Percentiles rank a stretch among this genome's conserved stretches.
Evolutionary conservation across 768 basidiomycete genomes (phyloP).

Genomic region (Daedalea quercina): DNA sequence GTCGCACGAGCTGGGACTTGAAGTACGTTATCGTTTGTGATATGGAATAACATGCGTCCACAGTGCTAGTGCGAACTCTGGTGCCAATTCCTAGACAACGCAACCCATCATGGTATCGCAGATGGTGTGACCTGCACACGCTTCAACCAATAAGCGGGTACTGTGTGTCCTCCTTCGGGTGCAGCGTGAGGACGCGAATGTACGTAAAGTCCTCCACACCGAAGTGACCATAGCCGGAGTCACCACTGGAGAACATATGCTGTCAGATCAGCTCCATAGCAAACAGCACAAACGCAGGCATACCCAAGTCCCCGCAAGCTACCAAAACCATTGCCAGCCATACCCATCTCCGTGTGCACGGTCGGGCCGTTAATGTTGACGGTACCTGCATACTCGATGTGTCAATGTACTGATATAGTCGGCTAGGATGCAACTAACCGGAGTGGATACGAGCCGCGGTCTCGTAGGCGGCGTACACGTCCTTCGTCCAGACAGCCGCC

Average conservation of each 20-base stretch:
- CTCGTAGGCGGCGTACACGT: conserved; percentile 36
- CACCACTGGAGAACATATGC: background rate
- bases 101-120: too few relatives aligned
- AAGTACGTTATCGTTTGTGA: too few relatives aligned
- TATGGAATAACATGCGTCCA: too few relatives aligned
- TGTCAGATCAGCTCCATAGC: too few relatives aligned
- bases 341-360: conserved; percentile 34
- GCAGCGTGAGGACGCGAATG: background rate
- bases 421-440: conserved; percentile 23
- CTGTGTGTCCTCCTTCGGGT: background rate
- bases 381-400: conserved; percentile 30
- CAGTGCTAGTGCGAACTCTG: too few relatives aligned
- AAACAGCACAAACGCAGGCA: too few relatives aligned
- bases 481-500: conserved; percentile 45
- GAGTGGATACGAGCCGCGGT: conserved; percentile 43
- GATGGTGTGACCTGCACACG: too few relatives aligned
- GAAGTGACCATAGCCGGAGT: background rate
- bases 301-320: conserved; percentile 44
- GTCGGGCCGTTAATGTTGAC: conserved; percentile 52
- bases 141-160: background rate
- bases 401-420: background rate
- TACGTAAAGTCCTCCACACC: background rate
- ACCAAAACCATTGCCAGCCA: conserved; percentile 7
- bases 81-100: too few relatives aligned
- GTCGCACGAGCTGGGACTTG: too few relatives aligned